Conservation (phyloP, 345 rosid genomes). For the Raphanus sativus region DNA sequence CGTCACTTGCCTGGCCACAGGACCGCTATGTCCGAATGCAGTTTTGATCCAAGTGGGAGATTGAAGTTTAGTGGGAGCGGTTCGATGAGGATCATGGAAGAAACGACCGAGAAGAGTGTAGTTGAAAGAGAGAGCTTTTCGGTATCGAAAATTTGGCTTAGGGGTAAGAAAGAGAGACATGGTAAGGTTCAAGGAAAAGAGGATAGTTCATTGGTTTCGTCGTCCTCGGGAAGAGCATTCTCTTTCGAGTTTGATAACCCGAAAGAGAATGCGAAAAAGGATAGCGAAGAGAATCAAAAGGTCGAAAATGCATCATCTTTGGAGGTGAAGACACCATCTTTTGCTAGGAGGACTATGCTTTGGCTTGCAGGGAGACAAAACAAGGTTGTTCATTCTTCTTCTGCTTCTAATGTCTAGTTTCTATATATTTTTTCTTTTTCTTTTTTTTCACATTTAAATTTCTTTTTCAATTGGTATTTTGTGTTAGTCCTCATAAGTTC, state of each 20-base stretch:
- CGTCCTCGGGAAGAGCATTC: slow-evolving; percentile 58
- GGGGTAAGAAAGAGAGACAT: slow-evolving; percentile 62
- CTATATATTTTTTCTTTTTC: not conserved
- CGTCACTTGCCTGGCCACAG: slow-evolving; percentile 57
- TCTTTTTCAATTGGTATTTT: slow-evolving; percentile 21
- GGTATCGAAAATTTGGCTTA: slow-evolving; percentile 83
- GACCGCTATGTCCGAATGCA: slow-evolving; percentile 41
- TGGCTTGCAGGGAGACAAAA: slow-evolving; percentile 91
- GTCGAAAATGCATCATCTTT: slow-evolving; percentile 33
- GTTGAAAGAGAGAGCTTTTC: slow-evolving; percentile 72
- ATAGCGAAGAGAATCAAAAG: slow-evolving; percentile 35
- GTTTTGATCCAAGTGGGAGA: slow-evolving; percentile 59
- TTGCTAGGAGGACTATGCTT: slow-evolving; percentile 87
- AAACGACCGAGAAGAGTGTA: slow-evolving; percentile 23
- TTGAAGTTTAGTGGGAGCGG: slow-evolving; percentile 44
- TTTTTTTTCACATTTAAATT: not conserved
- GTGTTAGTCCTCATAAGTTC: slow-evolving; percentile 17
- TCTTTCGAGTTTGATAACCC: slow-evolving; percentile 44
- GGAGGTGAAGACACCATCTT: slow-evolving; percentile 70
- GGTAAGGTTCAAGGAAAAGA: slow-evolving; percentile 34
- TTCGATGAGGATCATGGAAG: slow-evolving; percentile 34
- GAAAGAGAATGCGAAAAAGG: slow-evolving; percentile 40
- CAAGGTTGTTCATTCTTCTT: slow-evolving; percentile 88
- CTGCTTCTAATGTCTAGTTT: slow-evolving; percentile 45
- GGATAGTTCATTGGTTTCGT: slow-evolving; percentile 36